phyloP scores from a whole-genome alignment of 129 eudicot species.

The Arctium lappa region DNA sequence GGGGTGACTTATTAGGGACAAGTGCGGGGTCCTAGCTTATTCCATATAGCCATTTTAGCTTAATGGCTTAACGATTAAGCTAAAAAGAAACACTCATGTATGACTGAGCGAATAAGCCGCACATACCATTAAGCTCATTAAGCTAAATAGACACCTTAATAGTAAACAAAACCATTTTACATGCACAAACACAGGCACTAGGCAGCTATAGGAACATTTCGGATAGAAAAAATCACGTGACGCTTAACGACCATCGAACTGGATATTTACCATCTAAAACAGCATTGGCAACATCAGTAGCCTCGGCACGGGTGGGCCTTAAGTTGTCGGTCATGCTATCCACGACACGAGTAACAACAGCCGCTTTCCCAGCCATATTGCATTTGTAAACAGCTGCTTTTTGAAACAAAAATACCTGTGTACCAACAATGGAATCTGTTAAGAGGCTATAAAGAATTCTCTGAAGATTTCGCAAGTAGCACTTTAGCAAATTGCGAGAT shows the following conservation, averaged over 20 bases:
- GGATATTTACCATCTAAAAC: slow-evolving; percentile 67
- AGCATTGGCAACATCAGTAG: slow-evolving; percentile 93
- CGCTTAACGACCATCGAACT: neutral
- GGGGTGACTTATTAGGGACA: too few relatives aligned
- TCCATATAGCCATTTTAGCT: too few relatives aligned
- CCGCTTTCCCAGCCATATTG: slow-evolving; percentile 91
- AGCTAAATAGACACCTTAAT: too few relatives aligned
- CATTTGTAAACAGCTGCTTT: slow-evolving; percentile 84
- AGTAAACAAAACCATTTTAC: neutral
- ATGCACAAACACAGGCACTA: neutral
- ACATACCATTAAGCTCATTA: too few relatives aligned
- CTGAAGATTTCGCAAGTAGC: neutral
- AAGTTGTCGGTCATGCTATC: slow-evolving; percentile 95
- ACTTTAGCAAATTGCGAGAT: too few relatives aligned
- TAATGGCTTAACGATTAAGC: too few relatives aligned
- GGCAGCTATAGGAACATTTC: neutral
- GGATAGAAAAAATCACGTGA: neutral
- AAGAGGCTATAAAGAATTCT: neutral
- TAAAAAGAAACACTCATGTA: too few relatives aligned
- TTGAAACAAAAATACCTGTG: slow-evolving; percentile 84
- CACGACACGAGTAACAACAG: slow-evolving; percentile 87
- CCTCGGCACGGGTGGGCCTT: slow-evolving; percentile 94
- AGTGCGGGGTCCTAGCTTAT: too few relatives aligned
- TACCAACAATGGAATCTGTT: neutral
- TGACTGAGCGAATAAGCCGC: too few relatives aligned